phyloP scores from a whole-genome alignment of 768 basidiomycete genomes.

The Lepiota venenata region DNA sequence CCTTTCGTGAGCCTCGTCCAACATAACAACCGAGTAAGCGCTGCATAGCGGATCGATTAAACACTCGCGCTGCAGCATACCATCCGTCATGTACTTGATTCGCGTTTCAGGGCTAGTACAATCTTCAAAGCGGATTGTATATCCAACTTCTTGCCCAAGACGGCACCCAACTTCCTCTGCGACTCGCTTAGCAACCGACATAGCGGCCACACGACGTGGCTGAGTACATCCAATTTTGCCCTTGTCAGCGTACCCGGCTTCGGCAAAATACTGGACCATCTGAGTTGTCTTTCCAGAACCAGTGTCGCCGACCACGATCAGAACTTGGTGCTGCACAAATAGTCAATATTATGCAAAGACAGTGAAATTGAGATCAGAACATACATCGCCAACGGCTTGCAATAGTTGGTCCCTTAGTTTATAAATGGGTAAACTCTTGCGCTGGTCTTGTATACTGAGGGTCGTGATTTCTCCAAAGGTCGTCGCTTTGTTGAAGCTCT shows the following conservation, averaged over 20 bases:
- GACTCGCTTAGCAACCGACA: slow-evolving; percentile 99
- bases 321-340: slow-evolving; percentile 78
- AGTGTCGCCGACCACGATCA: slow-evolving; percentile 98
- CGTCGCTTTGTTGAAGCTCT: slow-evolving; percentile 91
- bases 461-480: slow-evolving; percentile 92
- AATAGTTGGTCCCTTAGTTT: slow-evolving; percentile 90
- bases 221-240: slow-evolving; percentile 97
- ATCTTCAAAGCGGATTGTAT: slow-evolving; percentile 99
- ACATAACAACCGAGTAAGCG: slow-evolving; percentile 93
- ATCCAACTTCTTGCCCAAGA: slow-evolving; percentile 96
- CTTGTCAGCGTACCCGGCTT: slow-evolving; percentile 87
- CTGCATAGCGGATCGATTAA: slow-evolving; percentile 93
- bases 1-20: slow-evolving; percentile 98
- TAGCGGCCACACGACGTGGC: slow-evolving; percentile 98
- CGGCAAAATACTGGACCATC: slow-evolving; percentile 98
- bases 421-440: slow-evolving; percentile 89
- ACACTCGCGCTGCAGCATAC: slow-evolving; percentile 97
- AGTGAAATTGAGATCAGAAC: slow-evolving; percentile 22
- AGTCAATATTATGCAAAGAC: slow-evolving; percentile 12
- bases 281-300: slow-evolving; percentile 99
- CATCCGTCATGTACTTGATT: slow-evolving; percentile 99
- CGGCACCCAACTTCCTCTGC: slow-evolving; percentile 98
- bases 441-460: slow-evolving; percentile 91
- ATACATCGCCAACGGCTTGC: slow-evolving; percentile 85
- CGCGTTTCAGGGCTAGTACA: slow-evolving; percentile 97